Conservation (phyloP, 352 stramenopile genomes). For the Blastocystis sp. region DNA sequence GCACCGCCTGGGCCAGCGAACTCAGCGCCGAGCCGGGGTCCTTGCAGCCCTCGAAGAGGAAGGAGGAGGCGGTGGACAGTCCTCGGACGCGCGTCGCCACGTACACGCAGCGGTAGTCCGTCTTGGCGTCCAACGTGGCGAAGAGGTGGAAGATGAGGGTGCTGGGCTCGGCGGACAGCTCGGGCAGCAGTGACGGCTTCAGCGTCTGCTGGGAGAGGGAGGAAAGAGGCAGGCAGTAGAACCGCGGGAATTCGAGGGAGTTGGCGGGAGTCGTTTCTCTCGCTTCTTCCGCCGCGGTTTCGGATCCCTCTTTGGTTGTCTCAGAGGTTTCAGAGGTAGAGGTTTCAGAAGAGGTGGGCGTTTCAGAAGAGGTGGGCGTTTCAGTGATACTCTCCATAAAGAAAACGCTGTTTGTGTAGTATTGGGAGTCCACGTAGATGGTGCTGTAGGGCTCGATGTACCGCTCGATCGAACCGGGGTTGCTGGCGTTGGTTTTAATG, state of each 20-base stretch:
- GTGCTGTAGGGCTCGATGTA: neutral
- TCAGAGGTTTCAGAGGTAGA: neutral
- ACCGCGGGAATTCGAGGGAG: conserved; percentile 6
- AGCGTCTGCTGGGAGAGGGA: neutral
- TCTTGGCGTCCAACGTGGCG: neutral
- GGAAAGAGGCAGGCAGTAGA: neutral
- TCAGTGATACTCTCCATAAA: neutral
- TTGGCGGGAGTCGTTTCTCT: neutral
- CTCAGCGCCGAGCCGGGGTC: neutral
- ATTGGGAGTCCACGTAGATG: neutral
- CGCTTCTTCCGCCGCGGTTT: neutral
- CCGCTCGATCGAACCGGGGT: neutral
- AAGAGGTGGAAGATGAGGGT: neutral
- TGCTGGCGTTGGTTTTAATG: neutral
- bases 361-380: neutral
- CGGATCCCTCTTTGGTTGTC: neutral
- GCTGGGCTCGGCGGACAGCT: neutral
- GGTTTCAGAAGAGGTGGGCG: neutral
- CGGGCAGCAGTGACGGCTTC: neutral
- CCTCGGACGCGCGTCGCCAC: neutral
- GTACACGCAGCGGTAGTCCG: conserved; percentile 29
- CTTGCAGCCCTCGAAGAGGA: neutral
- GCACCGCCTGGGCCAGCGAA: neutral
- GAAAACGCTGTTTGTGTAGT: conserved; percentile 46
- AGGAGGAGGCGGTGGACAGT: neutral